These are phyloP conservation scores for Eucalyptus curtisii DNA, from an alignment of 345 rosid genomes.

Conservation along the genomic window DNA sequence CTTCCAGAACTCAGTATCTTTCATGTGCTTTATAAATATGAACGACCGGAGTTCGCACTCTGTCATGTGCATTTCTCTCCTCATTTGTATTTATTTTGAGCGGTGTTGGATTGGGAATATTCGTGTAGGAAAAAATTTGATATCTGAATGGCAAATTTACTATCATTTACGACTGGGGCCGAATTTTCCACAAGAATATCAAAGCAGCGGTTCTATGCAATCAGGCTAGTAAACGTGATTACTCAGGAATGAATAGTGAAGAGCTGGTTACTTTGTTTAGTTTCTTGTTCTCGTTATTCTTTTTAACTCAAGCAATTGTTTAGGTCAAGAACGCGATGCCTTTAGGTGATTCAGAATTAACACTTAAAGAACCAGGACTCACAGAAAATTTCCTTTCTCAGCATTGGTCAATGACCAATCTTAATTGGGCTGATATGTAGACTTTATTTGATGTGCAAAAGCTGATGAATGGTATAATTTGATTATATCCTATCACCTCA, in stretches of 20 bases:
- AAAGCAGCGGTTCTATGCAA: background rate
- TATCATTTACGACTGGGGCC: background rate
- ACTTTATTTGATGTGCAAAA: background rate
- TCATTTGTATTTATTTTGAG: fast-evolving
- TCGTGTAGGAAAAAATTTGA: background rate
- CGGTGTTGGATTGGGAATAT: background rate
- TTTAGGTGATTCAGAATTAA: background rate
- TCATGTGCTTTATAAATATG: background rate
- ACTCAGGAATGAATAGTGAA: background rate
- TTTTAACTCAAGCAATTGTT: background rate
- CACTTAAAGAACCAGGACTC: background rate
- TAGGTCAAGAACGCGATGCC: background rate
- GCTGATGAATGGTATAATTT: background rate
- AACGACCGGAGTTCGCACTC: background rate
- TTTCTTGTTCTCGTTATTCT: background rate
- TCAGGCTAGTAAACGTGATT: background rate
- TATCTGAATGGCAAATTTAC: background rate
- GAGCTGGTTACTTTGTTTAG: background rate
- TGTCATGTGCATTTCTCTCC: background rate
- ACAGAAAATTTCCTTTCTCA: background rate
- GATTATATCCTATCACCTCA: background rate
- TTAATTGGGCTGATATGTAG: background rate
- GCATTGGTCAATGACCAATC: background rate
- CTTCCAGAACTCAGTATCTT: background rate
- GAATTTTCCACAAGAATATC: background rate